Percentiles rank a stretch among this genome's conserved stretches.
These are phyloP conservation scores for Coemansia sp. DNA, from an alignment of 192 early-diverging fungal genomes.

Conservation along the genomic window DNA sequence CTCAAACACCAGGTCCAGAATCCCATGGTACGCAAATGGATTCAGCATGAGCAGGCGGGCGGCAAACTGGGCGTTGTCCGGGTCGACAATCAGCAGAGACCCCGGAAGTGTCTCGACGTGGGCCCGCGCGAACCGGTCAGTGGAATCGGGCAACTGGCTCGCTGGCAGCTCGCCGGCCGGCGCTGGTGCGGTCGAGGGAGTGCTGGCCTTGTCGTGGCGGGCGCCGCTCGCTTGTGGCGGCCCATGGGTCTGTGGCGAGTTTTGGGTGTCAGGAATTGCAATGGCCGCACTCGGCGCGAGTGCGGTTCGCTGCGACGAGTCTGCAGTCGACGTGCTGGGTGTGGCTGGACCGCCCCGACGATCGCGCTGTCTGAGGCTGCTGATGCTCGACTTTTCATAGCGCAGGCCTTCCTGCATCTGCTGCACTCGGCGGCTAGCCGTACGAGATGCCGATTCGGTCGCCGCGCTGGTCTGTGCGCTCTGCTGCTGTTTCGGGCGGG, in stretches of 20 bases:
- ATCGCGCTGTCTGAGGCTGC: constrained; percentile 6
- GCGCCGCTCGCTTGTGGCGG: no score
- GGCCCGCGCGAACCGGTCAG: constrained; percentile 22
- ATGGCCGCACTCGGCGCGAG: constrained; percentile 1
- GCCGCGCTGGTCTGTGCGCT: neutral
- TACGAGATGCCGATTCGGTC: no score
- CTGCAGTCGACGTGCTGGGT: constrained; percentile 7
- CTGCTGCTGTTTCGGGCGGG: constrained; percentile 5
- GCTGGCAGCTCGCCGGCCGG: neutral
- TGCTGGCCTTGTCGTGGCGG: no score
- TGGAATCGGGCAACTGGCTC: neutral
- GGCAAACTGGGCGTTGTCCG: constrained; percentile 12
- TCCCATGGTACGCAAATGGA: constrained; percentile 35
- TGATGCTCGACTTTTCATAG: neutral
- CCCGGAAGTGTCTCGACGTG: constrained; percentile 36
- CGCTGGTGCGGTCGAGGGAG: neutral
- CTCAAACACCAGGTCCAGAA: constrained; percentile 43
- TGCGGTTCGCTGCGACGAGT: neutral
- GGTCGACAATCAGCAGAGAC: constrained; percentile 34
- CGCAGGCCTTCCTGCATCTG: constrained; percentile 18
- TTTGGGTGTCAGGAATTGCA: constrained; percentile 1
- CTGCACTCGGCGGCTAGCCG: neutral
- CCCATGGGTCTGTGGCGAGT: no score
- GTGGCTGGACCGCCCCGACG: constrained; percentile 18
- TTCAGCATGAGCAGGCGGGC: constrained; percentile 44